Conservation (phyloP, 345 rosid genomes). For the Brassica nigra region DNA sequence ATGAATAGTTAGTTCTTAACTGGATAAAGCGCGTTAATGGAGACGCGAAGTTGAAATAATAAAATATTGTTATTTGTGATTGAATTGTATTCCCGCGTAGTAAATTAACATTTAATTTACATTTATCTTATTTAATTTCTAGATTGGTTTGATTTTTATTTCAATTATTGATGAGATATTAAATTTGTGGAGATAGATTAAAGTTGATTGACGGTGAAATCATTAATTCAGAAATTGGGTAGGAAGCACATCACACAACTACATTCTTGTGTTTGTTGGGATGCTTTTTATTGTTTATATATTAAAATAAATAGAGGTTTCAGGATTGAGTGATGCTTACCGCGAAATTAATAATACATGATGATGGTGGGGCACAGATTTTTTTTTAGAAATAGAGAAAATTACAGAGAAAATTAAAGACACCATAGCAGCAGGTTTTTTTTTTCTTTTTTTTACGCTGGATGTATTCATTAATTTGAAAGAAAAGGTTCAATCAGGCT, state of each 20-base stretch:
- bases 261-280: neutral
- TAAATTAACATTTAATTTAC: neutral
- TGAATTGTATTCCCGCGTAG: slow-evolving; percentile 31
- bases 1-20: slow-evolving; percentile 35
- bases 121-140: slow-evolving; percentile 4
- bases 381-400: no score
- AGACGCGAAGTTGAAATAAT: slow-evolving; percentile 31
- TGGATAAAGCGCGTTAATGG: slow-evolving; percentile 39
- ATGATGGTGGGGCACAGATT: no score
- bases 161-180: slow-evolving; percentile 26
- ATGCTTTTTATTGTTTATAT: neutral
- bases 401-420: no score
- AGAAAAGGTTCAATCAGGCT: no score
- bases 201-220: slow-evolving; percentile 28
- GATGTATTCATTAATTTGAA: no score
- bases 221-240: slow-evolving; percentile 35
- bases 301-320: no score
- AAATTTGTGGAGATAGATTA: slow-evolving; percentile 28
- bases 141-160: neutral
- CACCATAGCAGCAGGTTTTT: no score
- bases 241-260: slow-evolving; percentile 37
- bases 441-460: no score
- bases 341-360: no score
- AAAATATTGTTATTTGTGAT: neutral
- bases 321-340: no score